phyloP scores from a whole-genome alignment of 2,329 filamentous ascomycete genomes.

The Hypoxylon sp. region DNA sequence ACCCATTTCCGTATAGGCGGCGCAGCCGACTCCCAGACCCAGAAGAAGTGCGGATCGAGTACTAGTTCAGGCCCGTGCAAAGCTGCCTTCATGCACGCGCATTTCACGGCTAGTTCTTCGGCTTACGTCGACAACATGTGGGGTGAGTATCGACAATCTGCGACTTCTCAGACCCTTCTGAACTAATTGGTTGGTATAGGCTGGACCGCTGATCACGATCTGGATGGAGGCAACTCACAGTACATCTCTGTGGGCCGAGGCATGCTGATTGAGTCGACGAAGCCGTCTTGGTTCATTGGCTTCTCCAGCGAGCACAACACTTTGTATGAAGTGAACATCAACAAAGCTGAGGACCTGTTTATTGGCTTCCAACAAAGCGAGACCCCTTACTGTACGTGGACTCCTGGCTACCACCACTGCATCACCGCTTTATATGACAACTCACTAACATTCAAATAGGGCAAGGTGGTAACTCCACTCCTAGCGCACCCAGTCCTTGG shows the following conservation, averaged over 20 bases:
- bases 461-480: constrained; percentile 32
- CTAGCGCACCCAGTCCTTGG: constrained; percentile 27
- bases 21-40: constrained; percentile 57
- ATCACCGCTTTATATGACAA: background rate
- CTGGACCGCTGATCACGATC: constrained; percentile 64
- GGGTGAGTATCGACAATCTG: constrained; percentile 58
- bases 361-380: constrained; percentile 63
- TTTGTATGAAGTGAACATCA: constrained; percentile 68
- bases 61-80: constrained; percentile 58
- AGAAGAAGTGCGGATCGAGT: constrained; percentile 55
- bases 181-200: constrained; percentile 19
- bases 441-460: constrained; percentile 8
- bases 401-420: background rate
- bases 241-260: constrained; percentile 64
- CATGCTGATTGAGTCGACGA: constrained; percentile 61
- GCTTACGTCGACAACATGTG: constrained; percentile 69
- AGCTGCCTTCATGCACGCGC: constrained; percentile 64
- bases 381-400: constrained; percentile 58
- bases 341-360: constrained; percentile 61
- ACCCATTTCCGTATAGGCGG: constrained; percentile 64
- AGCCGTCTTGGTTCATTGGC: constrained; percentile 68
- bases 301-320: constrained; percentile 66
- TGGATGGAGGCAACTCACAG: constrained; percentile 60
- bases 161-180: constrained; percentile 7
- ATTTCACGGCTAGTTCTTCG: constrained; percentile 62